Base-by-base conservation (phyloP, 192 early-diverging fungal genomes). In the Gryganskiella cystojenkinii region DNA sequence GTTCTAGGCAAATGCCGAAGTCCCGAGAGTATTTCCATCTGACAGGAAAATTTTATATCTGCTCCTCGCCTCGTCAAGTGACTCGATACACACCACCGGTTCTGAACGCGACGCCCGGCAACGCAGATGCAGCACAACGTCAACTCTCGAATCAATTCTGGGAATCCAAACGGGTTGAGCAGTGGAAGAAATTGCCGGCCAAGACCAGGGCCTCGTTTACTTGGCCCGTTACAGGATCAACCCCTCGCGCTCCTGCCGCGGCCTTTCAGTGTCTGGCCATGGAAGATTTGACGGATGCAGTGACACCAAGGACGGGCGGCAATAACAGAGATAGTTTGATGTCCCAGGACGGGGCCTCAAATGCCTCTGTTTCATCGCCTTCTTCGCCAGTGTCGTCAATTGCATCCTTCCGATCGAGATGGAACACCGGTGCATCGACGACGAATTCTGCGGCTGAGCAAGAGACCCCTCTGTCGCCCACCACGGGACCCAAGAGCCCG, bases 1-100 rank as follows among this genome's bases (percentile, higher is more conserved):
- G 35, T 64, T 17, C 9, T 61, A 92, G 91, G 90, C 83, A 80
- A 27, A 91, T 92, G 90, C 89, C 90, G 42, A 90, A 86, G 50
- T 83, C 89, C 4, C 82, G 86, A 52, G 92, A 94, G 44, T 84
- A 87, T 34, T 94, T 88, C 64, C 85, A 87, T 33, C 73, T 93
- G 25, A 79, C 84, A 2, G 92, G 92, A 44, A 84, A 90, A 52
- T 84, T 92, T 40, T 93, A 91, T 65, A 90, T 94, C 58, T 84
- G 85, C 19, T 86, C 88, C 1, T 82, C 92, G n/a, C 89, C 92
- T 0, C 84, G 81, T 61, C 80, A 86, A 82, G 86, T 93, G 68
- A 81, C 89, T 53, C 79, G 90, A 64, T 83, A 90, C 80, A 83
- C 90, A 0, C 80, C 87, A 2, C 91, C 91, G 1, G 83, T 84